Evolutionary conservation across 345 rosid genomes (phyloP), one percentile per base, ranked within the genome.

Genomic region (Camelina sativa): DNA sequence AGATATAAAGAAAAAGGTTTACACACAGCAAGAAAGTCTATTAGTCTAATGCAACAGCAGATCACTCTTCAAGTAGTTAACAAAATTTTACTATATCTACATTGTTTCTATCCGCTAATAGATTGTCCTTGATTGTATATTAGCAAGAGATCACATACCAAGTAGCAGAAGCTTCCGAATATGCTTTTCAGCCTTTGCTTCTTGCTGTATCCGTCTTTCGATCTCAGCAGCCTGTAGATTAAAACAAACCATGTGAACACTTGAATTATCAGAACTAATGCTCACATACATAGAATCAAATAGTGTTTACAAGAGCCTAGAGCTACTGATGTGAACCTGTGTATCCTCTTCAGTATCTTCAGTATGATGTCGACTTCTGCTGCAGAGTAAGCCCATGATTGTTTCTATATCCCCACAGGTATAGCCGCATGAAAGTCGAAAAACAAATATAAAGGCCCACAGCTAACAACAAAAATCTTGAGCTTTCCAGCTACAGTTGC

Each of bases 201-300:
- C 99, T 84, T 86, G 99, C 67, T 92, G 93, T 54, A 96, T 96
- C 75, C 99, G 85, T 81, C 96, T 88, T 79, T 96, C 99, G 19
- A 96, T 92, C 73, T 92, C 97, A 73, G 83, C 94, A 59, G 92
- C 89, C 98, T 96, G 80, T 9, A 76, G 69, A 77, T 76, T 46
- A 13, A 81, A 38, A 64, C 20, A 79, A 52, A 54, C 35, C 30
- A 73, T 5, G 11, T 51, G 1, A 73, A 8, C 52, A 10, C 65
- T 43, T 65, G 64, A 47, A 52, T 64, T 22, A 54, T 5, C 35
- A 32, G 52, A 64, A 37, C 28, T 52, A 25, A 20, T 16, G 20
- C 56, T 30, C 56, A 9, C 44, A 61, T 28, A 37, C 61, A 58
- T 60, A 4, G 59, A 12, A 17, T 28, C 41, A 80, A 28, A 10